Evolutionary conservation across 495 filamentous ascomycete species (phyloP), one percentile per base, ranked within the genome.

Genomic region (Penicillium samsonianum): DNA sequence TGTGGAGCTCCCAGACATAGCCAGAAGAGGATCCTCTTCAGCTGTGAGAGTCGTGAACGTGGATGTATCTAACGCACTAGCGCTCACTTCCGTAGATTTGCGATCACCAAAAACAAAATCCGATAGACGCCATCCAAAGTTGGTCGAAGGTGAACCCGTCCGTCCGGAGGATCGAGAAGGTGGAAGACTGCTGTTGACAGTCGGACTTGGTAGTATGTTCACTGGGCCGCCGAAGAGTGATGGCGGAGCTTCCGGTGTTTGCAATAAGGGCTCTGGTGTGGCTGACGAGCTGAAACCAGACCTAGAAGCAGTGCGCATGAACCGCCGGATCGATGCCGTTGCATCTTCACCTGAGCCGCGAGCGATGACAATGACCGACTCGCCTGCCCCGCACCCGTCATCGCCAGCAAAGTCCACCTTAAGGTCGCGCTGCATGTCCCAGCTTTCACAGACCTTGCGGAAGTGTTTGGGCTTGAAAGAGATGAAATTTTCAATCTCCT

Each of bases 381-480:
- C 92, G 23, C 91, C 91, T 37, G 83, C 84, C 12, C 84, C 84
- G 44, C 78, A 73, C 16, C 85, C 82, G 71, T 95, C 90, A 59
- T 88, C 89, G 44, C 85, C 85, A 23, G 88, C 88, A 73, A 96
- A 98, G 68, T 98, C 94, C 8, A 96, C 89, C 65, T 91, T 87
- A 19, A 98, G 71, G 47, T 80, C 87, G 50, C 92, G 84, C 51
- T 86, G 84, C 92, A 98, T 98, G 62, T 96, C 88, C 94, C 95
- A 98, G 4, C 88, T 87, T 51, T 87, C 77, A 71, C 90, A 97
- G 8, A 84, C 74, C 62, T 87, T 89, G 23, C 82, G 86, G 72
- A 92, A 97, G 60, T 91, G 83, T 37, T 83, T 81, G 16, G 92
- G 93, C 63, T 82, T 90, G 65, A 87, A 85, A 6, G 76, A 76